A percentile compares a stretch with the other conserved stretches of the same genome.
Conservation (phyloP, 345 rosid genomes). For the Pugionium cornutum region DNA sequence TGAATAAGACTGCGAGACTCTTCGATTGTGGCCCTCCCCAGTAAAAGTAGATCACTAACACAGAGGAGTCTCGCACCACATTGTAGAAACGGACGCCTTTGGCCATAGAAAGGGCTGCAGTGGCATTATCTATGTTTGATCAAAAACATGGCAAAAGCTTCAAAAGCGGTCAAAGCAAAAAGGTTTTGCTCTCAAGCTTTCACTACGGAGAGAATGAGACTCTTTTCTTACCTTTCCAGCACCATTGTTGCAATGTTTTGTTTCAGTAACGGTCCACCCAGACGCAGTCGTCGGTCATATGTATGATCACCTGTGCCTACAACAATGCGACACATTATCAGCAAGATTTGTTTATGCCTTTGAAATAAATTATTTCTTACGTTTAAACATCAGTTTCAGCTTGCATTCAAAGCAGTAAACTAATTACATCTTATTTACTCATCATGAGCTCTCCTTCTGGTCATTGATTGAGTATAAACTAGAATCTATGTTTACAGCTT, state of each 20-base stretch:
- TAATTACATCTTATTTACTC: background rate
- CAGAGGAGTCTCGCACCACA: slow-evolving; percentile 85
- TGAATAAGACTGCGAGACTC: slow-evolving; percentile 88
- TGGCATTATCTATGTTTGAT: slow-evolving; percentile 40
- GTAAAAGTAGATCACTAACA: slow-evolving; percentile 93
- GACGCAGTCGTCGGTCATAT: slow-evolving; percentile 82
- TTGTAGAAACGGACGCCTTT: slow-evolving; percentile 85
- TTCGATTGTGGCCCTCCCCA: slow-evolving; percentile 92
- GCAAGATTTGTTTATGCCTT: background rate
- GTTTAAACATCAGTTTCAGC: background rate
- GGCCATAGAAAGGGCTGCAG: slow-evolving; percentile 96
- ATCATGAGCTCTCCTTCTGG: background rate
- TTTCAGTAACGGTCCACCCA: slow-evolving; percentile 89
- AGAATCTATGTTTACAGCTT: background rate
- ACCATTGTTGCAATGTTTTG: slow-evolving; percentile 96
- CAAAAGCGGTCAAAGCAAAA: slow-evolving; percentile 39
- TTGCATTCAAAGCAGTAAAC: background rate
- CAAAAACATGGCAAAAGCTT: slow-evolving; percentile 35
- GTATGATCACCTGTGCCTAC: slow-evolving; percentile 97
- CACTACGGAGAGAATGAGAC: background rate
- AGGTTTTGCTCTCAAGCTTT: slow-evolving; percentile 17
- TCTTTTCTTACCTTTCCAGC: slow-evolving; percentile 67
- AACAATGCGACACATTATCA: slow-evolving; percentile 30
- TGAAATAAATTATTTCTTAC: background rate
- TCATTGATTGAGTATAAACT: background rate